Evolutionary conservation across 257 asterid species (phyloP).

Genomic region (Fraxinus anomala): DNA sequence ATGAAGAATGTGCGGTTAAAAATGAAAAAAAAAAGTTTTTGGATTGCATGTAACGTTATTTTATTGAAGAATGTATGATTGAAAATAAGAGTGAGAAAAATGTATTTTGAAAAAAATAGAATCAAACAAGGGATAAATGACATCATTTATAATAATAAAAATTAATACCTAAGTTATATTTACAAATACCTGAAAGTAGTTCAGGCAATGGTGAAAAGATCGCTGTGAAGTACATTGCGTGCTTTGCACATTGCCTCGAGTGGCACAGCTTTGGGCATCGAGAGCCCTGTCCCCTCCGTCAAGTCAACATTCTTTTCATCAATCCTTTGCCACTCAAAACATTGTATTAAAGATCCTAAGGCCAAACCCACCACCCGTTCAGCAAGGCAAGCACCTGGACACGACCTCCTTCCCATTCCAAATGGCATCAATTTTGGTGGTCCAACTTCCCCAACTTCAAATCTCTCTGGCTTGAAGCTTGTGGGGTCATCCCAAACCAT

Average conservation of each 20-base stretch:
- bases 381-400: neutral
- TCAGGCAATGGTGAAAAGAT: too few species aligned
- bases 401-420: neutral
- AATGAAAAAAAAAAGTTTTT: too few species aligned
- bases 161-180: too few species aligned
- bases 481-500: neutral
- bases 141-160: too few species aligned
- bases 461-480: neutral
- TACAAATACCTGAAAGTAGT: too few species aligned
- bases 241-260: neutral
- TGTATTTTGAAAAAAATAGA: too few species aligned
- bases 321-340: constrained; percentile 13
- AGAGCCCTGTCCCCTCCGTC: neutral
- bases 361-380: constrained; percentile 5
- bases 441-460: neutral
- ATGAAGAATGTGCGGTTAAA: too few species aligned
- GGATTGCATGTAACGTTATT: too few species aligned
- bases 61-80: too few species aligned
- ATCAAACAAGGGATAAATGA: too few species aligned
- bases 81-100: too few species aligned
- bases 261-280: neutral
- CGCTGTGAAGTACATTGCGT: neutral
- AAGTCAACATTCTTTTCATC: neutral
- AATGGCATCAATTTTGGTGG: neutral
- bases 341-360: constrained; percentile 1